Evolutionary conservation across 805 yeast species (phyloP).

Genomic region (Candida peoriensis): DNA sequence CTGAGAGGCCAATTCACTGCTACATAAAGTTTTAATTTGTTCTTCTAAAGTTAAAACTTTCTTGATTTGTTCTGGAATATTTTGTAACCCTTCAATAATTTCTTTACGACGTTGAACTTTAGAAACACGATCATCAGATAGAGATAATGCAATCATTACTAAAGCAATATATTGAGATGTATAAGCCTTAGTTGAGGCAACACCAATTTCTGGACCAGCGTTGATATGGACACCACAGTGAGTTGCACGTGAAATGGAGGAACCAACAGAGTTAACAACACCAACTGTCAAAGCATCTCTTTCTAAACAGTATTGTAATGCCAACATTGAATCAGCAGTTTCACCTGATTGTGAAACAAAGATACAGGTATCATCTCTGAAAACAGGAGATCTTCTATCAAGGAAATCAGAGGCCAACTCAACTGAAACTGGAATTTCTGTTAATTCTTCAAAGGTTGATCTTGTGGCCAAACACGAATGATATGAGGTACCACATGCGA

Average conservation of each 20-base stretch:
- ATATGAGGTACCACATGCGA: conserved; percentile 99
- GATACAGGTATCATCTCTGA: conserved; percentile 95
- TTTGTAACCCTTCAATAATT: conserved; percentile 79
- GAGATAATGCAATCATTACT: conserved; percentile 93
- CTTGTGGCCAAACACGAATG: conserved; percentile 98
- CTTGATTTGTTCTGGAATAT: conserved; percentile 81
- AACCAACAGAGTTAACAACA: conserved; percentile 96
- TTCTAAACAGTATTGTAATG: conserved; percentile 91
- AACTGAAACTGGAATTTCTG: conserved; percentile 89
- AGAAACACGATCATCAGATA: conserved; percentile 87
- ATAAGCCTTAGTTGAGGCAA: conserved; percentile 98
- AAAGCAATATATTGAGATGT: conserved; percentile 97
- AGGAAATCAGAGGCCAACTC: conserved; percentile 93
- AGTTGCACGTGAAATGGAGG: conserved; percentile 92
- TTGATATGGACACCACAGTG: conserved; percentile 99
- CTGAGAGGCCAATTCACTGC: conserved; percentile 66
- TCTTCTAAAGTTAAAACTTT: conserved; percentile 70
- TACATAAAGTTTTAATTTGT: conserved; percentile 70
- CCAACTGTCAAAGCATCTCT: conserved; percentile 98
- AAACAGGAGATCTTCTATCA: conserved; percentile 94
- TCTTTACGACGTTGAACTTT: conserved; percentile 70
- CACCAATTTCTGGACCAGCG: conserved; percentile 99
- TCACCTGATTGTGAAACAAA: conserved; percentile 99
- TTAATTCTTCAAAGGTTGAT: conserved; percentile 91
- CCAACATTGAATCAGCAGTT: conserved; percentile 95